These are phyloP conservation scores for Eucalyptus erythrocorys DNA, from an alignment of 345 rosid species.

Conservation along the genomic window DNA sequence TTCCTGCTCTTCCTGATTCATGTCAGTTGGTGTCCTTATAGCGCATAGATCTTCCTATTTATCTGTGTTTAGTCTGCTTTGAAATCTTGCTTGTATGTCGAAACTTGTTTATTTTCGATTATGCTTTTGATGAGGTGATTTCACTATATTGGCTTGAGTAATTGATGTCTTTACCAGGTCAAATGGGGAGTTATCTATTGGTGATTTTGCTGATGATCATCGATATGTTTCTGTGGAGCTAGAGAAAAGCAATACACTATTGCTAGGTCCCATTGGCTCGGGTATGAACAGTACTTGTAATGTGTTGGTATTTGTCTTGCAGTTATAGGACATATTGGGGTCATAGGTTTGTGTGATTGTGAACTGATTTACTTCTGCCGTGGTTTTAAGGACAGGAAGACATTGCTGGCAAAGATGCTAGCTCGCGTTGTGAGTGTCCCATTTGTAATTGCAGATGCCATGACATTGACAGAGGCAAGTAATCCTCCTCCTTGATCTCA, in stretches of 20 bases:
- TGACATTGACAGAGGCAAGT: constrained; percentile 87
- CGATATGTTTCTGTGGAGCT: constrained; percentile 54
- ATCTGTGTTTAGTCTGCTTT: not conserved
- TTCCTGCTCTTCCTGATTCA: not conserved
- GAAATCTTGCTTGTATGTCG: not conserved
- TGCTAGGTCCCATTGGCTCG: constrained; percentile 98
- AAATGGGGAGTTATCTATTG: not conserved
- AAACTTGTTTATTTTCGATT: not conserved
- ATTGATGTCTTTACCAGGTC: constrained; percentile 14
- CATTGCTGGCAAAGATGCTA: constrained; percentile 87
- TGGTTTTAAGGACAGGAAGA: constrained; percentile 76
- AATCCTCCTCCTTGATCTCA: not conserved
- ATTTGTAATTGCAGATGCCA: constrained; percentile 84
- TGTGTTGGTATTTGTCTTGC: not conserved
- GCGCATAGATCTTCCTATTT: not conserved
- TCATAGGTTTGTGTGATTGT: not conserved
- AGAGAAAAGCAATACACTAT: constrained; percentile 89
- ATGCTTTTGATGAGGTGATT: not conserved
- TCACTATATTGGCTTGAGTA: not conserved
- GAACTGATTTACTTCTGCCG: constrained; percentile 6
- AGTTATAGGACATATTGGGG: not conserved
- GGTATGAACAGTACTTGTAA: constrained; percentile 24
- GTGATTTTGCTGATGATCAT: constrained; percentile 22
- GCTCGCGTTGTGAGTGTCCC: constrained; percentile 95
- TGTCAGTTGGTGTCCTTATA: not conserved